Evolutionary conservation across 1,284 basidiomycete species (phyloP).

Genomic region (Microbotryomycetes sp.): DNA sequence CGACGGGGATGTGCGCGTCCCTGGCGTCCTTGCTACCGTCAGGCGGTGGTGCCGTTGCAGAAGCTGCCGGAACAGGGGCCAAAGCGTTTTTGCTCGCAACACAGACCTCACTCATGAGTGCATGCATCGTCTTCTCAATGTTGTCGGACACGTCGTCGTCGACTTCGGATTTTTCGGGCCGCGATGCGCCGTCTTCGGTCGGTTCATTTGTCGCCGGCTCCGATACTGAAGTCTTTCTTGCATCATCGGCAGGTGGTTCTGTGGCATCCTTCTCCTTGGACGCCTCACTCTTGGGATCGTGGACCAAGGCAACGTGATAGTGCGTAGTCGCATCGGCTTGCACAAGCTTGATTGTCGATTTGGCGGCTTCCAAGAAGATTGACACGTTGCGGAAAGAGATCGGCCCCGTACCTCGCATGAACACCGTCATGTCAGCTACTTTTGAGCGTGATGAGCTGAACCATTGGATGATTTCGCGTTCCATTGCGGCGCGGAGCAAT

Average conservation of each 20-base stretch:
- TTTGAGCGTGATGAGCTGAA: constrained; percentile 27
- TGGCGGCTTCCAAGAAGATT: constrained; percentile 66
- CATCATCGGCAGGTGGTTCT: constrained; percentile 29
- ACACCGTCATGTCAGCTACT: constrained; percentile 60
- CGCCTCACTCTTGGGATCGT: constrained; percentile 2
- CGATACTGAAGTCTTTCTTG: constrained; percentile 31
- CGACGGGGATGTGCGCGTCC: constrained; percentile 14
- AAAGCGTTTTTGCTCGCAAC: constrained; percentile 49
- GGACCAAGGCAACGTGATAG: constrained; percentile 57
- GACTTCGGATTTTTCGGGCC: constrained; percentile 2
- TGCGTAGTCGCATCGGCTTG: constrained; percentile 53
- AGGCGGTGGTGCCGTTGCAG: constrained; percentile 13
- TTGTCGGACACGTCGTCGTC: constrained; percentile 10
- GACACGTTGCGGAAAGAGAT: constrained; percentile 73
- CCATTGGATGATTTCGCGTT: constrained; percentile 56
- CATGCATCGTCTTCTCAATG: constrained; percentile 61
- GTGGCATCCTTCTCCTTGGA: too few relatives aligned
- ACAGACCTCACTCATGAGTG: constrained; percentile 65
- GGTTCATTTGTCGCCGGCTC: constrained; percentile 26
- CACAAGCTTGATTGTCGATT: constrained; percentile 62
- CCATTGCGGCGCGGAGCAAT: constrained; percentile 65
- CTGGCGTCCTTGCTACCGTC: constrained; percentile 20
- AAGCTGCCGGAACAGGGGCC: constrained; percentile 13
- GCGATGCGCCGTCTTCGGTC: constrained; percentile 21
- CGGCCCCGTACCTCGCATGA: constrained; percentile 68